Percentiles rank a stretch among this genome's conserved stretches.
Evolutionary conservation across 106 monocot genomes (phyloP).

Genomic region (Phalaenopsis aphrodite): DNA sequence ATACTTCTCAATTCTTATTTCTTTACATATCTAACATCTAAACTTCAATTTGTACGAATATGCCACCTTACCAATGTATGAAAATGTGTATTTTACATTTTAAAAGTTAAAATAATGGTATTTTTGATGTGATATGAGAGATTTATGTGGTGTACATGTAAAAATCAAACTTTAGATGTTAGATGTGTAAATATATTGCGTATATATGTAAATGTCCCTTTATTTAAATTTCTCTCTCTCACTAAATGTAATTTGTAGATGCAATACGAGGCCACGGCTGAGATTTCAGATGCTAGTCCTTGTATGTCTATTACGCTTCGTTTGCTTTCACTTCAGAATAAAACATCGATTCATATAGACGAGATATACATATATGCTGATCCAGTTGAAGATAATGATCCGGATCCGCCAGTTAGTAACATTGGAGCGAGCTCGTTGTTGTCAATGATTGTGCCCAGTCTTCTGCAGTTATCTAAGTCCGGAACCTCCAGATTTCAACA

Average conservation of each 20-base stretch:
- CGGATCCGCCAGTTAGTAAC: slow-evolving; percentile 18
- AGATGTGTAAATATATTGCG: too few relatives aligned
- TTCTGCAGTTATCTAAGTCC: slow-evolving; percentile 63
- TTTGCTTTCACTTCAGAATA: slow-evolving; percentile 69
- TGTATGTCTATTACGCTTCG: slow-evolving; percentile 60
- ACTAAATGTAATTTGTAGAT: slow-evolving; percentile 30
- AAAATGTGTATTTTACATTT: too few relatives aligned
- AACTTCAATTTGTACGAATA: too few relatives aligned
- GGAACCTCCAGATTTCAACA: slow-evolving; percentile 17
- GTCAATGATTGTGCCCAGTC: slow-evolving; percentile 68
- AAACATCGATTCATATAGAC: slow-evolving; percentile 49
- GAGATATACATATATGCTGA: slow-evolving; percentile 89
- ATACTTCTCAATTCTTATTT: too few relatives aligned
- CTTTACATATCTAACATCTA: too few relatives aligned
- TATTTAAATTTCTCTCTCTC: background rate
- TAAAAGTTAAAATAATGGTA: too few relatives aligned
- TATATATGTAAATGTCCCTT: background rate
- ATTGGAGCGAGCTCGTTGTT: slow-evolving; percentile 48
- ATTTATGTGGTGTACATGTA: too few relatives aligned
- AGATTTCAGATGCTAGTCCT: slow-evolving; percentile 75
- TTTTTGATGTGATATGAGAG: too few relatives aligned
- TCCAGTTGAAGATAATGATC: slow-evolving; percentile 40
- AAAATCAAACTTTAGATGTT: too few relatives aligned
- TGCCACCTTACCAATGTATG: too few relatives aligned
- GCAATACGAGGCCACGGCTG: slow-evolving; percentile 84